Evolutionary conservation across 2,329 filamentous ascomycete genomes (phyloP).

Genomic region (Leptosphaerulina australis): DNA sequence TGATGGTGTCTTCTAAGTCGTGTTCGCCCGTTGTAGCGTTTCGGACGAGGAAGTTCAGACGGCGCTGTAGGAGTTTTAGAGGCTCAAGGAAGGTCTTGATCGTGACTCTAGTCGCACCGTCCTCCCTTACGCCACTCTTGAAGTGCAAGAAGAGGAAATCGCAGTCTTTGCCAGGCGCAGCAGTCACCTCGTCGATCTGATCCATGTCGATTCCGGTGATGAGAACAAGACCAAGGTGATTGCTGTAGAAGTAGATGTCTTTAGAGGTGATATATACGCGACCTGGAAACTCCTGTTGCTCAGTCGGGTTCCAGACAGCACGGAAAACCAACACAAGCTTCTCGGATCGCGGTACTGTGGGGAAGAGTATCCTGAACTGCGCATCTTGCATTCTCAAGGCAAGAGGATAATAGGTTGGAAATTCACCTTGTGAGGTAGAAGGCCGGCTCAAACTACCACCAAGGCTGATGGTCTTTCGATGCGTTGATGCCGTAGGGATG

Average conservation of each 20-base stretch:
- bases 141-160: conserved; percentile 90
- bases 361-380: conserved; percentile 92
- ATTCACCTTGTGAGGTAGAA: conserved; percentile 52
- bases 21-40: conserved; percentile 76
- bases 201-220: conserved; percentile 78
- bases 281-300: conserved; percentile 78
- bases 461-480: conserved; percentile 64
- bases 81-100: conserved; percentile 95
- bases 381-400: conserved; percentile 86
- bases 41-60: conserved; percentile 84
- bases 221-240: conserved; percentile 88
- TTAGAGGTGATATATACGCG: conserved; percentile 86
- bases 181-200: conserved; percentile 85
- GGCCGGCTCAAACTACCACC: conserved; percentile 45
- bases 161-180: conserved; percentile 85
- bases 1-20: conserved; percentile 72
- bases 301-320: conserved; percentile 82
- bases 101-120: conserved; percentile 74
- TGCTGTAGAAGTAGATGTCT: conserved; percentile 94
- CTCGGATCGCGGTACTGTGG: conserved; percentile 75
- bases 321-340: conserved; percentile 90
- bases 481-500: conserved; percentile 35
- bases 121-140: conserved; percentile 66
- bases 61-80: conserved; percentile 77
- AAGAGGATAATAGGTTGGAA: conserved; percentile 77